Conservation (phyloP, 2,329 filamentous ascomycete species). For the Tolypocladium cylindrosporum region DNA sequence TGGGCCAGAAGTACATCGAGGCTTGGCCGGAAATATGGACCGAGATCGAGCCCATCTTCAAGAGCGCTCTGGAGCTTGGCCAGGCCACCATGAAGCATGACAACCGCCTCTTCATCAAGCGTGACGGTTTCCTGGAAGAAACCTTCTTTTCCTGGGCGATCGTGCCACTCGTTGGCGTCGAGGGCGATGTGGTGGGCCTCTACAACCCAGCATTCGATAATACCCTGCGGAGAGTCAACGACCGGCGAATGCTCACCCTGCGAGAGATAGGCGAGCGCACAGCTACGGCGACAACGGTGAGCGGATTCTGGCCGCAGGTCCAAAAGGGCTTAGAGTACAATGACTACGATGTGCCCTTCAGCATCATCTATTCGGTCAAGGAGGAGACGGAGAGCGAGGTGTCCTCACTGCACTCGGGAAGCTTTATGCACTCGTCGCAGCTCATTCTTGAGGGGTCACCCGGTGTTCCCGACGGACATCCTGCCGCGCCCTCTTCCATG, state of each 20-base stretch:
- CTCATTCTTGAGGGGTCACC: constrained; percentile 63
- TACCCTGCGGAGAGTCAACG: constrained; percentile 66
- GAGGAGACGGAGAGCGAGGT: constrained; percentile 64
- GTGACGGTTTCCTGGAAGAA: constrained; percentile 64
- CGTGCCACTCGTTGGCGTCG: constrained; percentile 64
- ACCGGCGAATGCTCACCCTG: constrained; percentile 69
- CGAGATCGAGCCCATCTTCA: constrained; percentile 58
- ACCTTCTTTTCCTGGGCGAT: constrained; percentile 78
- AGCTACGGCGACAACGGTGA: constrained; percentile 60
- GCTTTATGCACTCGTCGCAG: constrained; percentile 48
- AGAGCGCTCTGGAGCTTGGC: constrained; percentile 56
- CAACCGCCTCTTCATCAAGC: constrained; percentile 62
- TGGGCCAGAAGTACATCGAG: constrained; percentile 61
- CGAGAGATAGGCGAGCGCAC: constrained; percentile 70
- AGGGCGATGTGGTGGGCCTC: constrained; percentile 64
- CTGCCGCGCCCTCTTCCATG: constrained; percentile 47
- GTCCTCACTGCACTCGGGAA: constrained; percentile 62
- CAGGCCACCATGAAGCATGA: constrained; percentile 81
- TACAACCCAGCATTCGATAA: constrained; percentile 80
- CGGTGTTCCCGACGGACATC: constrained; percentile 57
- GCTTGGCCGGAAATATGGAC: constrained; percentile 70
- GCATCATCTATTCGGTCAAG: constrained; percentile 64
- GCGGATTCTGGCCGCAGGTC: constrained; percentile 64
- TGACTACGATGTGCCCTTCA: constrained; percentile 66
- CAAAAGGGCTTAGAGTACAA: constrained; percentile 62